phyloP scores from a whole-genome alignment of 192 early-diverging fungal species.

The Entomortierella chlamydospora region DNA sequence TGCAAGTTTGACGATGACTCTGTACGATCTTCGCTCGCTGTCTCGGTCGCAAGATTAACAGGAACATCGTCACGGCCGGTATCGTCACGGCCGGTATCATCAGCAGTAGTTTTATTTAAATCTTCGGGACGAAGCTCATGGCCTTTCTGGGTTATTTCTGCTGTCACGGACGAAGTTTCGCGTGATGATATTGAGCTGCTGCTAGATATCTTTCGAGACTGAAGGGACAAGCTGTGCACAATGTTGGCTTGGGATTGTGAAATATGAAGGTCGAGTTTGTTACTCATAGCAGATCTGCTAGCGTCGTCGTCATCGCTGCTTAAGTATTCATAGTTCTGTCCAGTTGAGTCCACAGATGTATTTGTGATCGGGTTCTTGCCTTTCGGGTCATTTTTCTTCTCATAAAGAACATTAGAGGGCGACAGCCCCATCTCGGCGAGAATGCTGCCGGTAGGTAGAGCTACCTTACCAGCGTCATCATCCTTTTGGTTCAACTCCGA shows the following conservation, averaged over 20 bases:
- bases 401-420: not conserved
- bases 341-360: not conserved
- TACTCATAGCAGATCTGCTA: not conserved
- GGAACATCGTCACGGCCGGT: too few species aligned
- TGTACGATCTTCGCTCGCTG: too few species aligned
- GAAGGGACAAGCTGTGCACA: not conserved
- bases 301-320: conserved; percentile 27
- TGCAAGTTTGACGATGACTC: too few species aligned
- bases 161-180: not conserved
- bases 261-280: conserved; percentile 13
- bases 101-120: not conserved
- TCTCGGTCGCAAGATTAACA: too few species aligned
- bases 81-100: too few species aligned
- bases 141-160: not conserved
- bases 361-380: not conserved
- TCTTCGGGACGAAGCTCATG: not conserved
- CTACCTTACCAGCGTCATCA: not conserved
- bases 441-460: conserved; percentile 5
- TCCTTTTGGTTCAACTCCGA: not conserved
- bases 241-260: conserved; percentile 2
- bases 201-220: conserved; percentile 4
- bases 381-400: not conserved
- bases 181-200: not conserved
- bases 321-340: not conserved
- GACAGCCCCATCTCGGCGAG: not conserved